Evolutionary conservation across 805 yeast genomes (phyloP).

Genomic region (Wickerhamomyces sydowiorum): DNA sequence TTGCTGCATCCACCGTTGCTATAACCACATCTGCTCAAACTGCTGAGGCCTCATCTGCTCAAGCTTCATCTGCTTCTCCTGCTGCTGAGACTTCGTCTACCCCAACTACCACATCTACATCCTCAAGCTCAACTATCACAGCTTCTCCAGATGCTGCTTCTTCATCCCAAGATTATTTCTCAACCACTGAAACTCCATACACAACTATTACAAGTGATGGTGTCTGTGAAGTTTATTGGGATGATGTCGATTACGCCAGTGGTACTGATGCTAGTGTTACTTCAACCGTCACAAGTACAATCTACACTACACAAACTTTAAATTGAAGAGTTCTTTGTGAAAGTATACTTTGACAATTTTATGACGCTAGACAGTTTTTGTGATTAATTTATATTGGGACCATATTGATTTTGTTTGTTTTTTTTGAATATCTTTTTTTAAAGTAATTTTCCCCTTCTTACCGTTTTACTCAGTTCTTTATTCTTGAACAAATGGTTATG

Average conservation of each 20-base stretch:
- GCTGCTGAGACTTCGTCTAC: conserved; percentile 1
- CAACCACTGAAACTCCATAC: conserved; percentile 10
- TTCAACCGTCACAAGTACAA: conserved; percentile 18
- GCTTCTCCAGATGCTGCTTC: conserved; percentile 4
- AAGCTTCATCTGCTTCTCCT: conserved; percentile 2
- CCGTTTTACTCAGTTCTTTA: neutral
- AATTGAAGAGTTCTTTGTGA: neutral
- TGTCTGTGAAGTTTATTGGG: conserved; percentile 23
- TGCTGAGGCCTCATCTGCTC: neutral
- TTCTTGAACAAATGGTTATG: neutral
- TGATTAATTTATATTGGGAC: neutral
- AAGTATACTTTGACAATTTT: neutral
- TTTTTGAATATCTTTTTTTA: neutral
- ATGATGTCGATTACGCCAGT: conserved; percentile 21
- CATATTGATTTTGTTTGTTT: neutral
- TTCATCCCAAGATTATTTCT: conserved; percentile 3
- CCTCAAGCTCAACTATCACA: neutral
- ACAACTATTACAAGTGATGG: conserved; percentile 18
- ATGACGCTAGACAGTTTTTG: neutral
- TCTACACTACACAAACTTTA: conserved; percentile 16
- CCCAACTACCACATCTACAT: conserved; percentile 1
- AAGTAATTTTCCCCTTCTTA: neutral
- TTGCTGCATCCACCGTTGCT: conserved; percentile 3
- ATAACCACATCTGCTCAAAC: neutral
- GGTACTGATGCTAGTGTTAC: conserved; percentile 25